These are phyloP conservation scores for Ormosia semicastrata DNA, from an alignment of 306 rosid species.

Conservation along the genomic window DNA sequence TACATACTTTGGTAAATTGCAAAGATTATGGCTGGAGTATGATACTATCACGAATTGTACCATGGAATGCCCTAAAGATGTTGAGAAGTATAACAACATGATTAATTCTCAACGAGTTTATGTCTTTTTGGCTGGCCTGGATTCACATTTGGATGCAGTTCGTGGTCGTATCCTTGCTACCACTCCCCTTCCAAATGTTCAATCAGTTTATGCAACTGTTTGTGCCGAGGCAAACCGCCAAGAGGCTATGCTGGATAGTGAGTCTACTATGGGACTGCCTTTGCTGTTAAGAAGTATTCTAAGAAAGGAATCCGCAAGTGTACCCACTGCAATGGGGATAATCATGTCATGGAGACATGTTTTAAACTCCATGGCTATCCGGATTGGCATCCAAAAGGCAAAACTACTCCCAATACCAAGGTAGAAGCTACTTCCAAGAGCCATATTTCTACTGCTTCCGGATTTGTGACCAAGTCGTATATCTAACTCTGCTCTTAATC, in stretches of 20 bases:
- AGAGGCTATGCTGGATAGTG: background rate
- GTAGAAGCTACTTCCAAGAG: no score
- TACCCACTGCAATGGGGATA: background rate
- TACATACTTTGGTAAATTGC: no score
- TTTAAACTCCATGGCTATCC: background rate
- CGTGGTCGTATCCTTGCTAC: background rate
- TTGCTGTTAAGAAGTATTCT: background rate
- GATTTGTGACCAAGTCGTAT: background rate
- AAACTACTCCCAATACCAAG: background rate
- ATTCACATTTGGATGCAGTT: background rate
- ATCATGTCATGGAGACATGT: background rate
- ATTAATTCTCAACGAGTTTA: background rate
- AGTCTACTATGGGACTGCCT: background rate
- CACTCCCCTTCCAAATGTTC: background rate
- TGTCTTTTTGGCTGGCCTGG: background rate
- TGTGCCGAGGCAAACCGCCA: background rate
- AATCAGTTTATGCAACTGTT: background rate
- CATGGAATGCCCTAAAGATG: background rate
- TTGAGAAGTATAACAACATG: background rate
- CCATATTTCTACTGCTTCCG: no score
- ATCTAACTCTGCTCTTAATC: background rate
- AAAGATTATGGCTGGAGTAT: background rate
- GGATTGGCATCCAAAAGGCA: background rate
- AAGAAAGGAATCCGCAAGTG: background rate
- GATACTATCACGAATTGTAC: background rate